Evolutionary conservation across 2,329 filamentous ascomycete genomes (phyloP).

Genomic region (Venturia asperata): DNA sequence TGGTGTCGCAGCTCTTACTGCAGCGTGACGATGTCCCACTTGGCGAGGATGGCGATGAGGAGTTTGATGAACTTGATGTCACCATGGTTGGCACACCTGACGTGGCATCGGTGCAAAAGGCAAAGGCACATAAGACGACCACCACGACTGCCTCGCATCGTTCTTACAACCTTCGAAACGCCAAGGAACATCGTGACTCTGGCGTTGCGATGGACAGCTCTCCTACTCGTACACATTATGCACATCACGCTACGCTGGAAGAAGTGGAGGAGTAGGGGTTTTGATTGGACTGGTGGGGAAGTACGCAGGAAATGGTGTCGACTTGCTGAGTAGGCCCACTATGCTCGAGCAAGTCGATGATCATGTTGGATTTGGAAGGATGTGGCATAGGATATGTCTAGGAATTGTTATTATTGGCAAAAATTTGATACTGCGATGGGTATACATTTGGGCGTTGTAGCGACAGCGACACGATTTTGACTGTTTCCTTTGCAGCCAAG

Average conservation of each 20-base stretch:
- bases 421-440: background rate
- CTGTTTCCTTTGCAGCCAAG: background rate
- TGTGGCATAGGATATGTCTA: background rate
- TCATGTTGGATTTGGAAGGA: no score
- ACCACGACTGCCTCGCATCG: background rate
- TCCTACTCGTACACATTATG: background rate
- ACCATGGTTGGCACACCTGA: slow-evolving; percentile 3
- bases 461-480: background rate
- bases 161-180: slow-evolving; percentile 5
- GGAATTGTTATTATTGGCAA: background rate
- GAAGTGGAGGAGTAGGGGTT: background rate
- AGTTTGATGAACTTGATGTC: slow-evolving; percentile 3
- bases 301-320: background rate
- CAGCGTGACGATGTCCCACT: background rate
- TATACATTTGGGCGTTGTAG: background rate
- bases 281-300: background rate
- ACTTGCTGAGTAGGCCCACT: no score
- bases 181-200: slow-evolving; percentile 1
- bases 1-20: background rate
- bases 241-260: background rate
- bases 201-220: slow-evolving; percentile 7
- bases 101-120: background rate
- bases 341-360: no score
- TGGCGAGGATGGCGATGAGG: slow-evolving; percentile 2
- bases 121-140: background rate